A percentile compares a stretch with the other conserved stretches of the same genome.
phyloP scores from a whole-genome alignment of 345 rosid genomes.

The Linum tenue region DNA sequence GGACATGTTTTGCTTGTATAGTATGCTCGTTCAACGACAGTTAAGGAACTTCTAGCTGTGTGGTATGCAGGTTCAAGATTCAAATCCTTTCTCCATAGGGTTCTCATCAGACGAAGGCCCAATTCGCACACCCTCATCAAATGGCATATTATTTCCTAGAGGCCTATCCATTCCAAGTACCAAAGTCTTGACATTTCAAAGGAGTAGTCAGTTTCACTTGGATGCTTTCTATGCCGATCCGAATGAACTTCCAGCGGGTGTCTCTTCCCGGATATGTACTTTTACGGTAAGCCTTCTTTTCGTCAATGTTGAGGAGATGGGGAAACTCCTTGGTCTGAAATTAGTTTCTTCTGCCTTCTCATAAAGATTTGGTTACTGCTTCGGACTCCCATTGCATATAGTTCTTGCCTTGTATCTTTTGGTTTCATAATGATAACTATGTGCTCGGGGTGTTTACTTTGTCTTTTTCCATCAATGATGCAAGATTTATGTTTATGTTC shows the following conservation, averaged over 20 bases:
- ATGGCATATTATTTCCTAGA: slow-evolving; percentile 51
- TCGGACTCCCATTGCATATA: neutral
- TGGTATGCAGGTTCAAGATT: slow-evolving; percentile 67
- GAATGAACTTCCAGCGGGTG: slow-evolving; percentile 35
- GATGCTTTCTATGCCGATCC: slow-evolving; percentile 52
- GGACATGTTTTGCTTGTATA: slow-evolving; percentile 2
- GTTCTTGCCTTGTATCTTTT: neutral
- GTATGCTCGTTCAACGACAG: neutral
- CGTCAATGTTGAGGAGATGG: neutral
- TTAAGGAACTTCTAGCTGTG: neutral
- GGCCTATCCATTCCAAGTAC: slow-evolving; percentile 64
- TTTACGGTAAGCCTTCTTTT: slow-evolving; percentile 35
- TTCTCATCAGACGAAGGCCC: slow-evolving; percentile 52
- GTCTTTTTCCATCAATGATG: neutral
- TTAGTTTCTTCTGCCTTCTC: neutral
- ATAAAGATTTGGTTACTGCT: neutral
- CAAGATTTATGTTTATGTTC: neutral
- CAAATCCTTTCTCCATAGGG: slow-evolving; percentile 58
- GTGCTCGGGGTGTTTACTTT: neutral
- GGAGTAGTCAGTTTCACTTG: slow-evolving; percentile 37
- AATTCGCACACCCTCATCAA: slow-evolving; percentile 35
- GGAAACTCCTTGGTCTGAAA: neutral
- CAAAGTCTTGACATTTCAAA: slow-evolving; percentile 54
- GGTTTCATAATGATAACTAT: neutral
- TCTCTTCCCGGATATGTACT: slow-evolving; percentile 34